Conservation (phyloP, 2,329 filamentous ascomycete genomes). For the Karstenula rhodostoma region DNA sequence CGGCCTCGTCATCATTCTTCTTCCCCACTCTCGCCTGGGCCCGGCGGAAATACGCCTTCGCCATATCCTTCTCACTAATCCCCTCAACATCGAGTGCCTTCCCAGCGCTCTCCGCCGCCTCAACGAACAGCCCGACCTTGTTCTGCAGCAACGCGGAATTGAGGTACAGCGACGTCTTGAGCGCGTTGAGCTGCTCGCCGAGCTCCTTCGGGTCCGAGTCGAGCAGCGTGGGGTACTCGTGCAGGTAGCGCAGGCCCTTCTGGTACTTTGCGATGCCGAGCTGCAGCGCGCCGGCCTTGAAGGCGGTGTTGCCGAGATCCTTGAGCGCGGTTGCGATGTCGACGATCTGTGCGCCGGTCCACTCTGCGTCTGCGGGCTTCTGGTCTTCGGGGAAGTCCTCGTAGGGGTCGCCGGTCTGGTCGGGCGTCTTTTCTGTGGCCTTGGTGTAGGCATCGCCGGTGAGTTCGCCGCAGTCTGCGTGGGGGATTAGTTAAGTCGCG, state of each 20-base stretch:
- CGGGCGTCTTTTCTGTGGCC: conserved; percentile 73
- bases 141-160: conserved; percentile 87
- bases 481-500: conserved; percentile 9
- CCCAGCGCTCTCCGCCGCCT: conserved; percentile 73
- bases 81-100: conserved; percentile 73
- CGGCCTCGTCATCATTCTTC: conserved; percentile 84
- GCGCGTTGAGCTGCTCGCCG: conserved; percentile 70
- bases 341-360: conserved; percentile 73
- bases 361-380: conserved; percentile 59
- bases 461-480: conserved; percentile 84
- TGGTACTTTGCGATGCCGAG: conserved; percentile 90
- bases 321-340: conserved; percentile 87
- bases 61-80: conserved; percentile 77
- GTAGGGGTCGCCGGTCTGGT: conserved; percentile 87
- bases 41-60: conserved; percentile 87
- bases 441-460: conserved; percentile 72
- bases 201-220: conserved; percentile 76
- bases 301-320: conserved; percentile 89
- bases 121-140: conserved; percentile 77
- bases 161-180: conserved; percentile 86
- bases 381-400: conserved; percentile 96
- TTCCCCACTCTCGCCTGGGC: conserved; percentile 76
- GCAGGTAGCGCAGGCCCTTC: conserved; percentile 88
- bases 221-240: conserved; percentile 76
- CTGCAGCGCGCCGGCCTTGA: conserved; percentile 77